Evolutionary conservation across 371 early-diverging fungal genomes (phyloP).

Genomic region (Blakeslea trispora): DNA sequence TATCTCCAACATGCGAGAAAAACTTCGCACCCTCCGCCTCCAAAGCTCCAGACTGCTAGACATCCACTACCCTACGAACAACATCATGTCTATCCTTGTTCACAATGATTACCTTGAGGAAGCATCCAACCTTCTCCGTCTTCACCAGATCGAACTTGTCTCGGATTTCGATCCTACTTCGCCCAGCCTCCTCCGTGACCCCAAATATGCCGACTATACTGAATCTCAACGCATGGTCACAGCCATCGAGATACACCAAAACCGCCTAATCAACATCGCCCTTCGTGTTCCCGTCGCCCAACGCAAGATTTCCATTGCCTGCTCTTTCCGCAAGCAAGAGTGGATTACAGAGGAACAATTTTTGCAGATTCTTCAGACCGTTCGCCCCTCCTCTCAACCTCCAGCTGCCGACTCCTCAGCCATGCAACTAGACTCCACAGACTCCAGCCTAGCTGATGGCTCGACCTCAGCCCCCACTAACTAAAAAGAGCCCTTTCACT

Average conservation of each 20-base stretch:
- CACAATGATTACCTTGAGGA: background rate
- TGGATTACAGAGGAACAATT: background rate
- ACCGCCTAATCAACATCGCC: background rate
- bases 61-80: background rate
- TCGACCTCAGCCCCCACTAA: background rate
- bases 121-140: background rate
- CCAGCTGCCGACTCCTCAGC: too few relatives aligned
- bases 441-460: too few relatives aligned
- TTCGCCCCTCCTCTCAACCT: too few relatives aligned
- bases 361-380: too few relatives aligned
- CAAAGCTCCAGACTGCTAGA: background rate
- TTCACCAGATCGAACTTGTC: background rate
- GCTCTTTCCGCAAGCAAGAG: background rate
- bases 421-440: too few relatives aligned
- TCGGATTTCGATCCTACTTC: constrained; percentile 1
- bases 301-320: background rate
- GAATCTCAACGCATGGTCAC: background rate
- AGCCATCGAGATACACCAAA: background rate
- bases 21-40: background rate
- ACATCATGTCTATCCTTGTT: too few relatives aligned
- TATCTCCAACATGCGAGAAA: background rate
- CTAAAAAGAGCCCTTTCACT: background rate
- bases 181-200: background rate
- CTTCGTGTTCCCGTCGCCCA: background rate
- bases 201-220: background rate